These are phyloP conservation scores for Rhododendron griersonianum DNA, from an alignment of 148 eudicot species.

Conservation along the genomic window DNA sequence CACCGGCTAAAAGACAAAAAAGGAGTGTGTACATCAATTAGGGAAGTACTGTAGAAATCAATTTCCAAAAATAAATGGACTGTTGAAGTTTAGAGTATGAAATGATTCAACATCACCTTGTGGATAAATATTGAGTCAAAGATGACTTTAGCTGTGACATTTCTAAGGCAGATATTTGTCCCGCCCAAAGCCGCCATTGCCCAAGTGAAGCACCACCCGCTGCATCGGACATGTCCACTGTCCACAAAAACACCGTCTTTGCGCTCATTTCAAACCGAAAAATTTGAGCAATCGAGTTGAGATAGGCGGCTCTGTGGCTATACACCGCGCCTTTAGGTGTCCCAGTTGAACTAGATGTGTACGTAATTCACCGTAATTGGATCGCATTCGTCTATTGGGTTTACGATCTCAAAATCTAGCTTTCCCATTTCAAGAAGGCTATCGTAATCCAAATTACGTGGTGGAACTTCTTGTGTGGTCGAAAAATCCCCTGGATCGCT, in stretches of 20 bases:
- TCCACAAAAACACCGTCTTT: constrained; percentile 28
- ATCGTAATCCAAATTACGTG: constrained; percentile 13
- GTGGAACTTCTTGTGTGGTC: neutral
- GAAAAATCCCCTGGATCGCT: neutral
- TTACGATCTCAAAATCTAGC: constrained; percentile 11
- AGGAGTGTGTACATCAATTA: no score
- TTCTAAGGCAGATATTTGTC: constrained; percentile 51
- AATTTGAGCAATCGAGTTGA: constrained; percentile 24
- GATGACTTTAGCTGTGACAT: constrained; percentile 36
- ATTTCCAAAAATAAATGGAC: no score
- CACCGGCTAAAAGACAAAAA: no score
- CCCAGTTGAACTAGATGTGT: constrained; percentile 45
- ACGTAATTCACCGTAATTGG: constrained; percentile 35
- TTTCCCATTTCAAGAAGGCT: constrained; percentile 23
- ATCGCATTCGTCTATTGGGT: constrained; percentile 21
- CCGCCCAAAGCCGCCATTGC: constrained; percentile 66
- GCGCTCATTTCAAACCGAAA: constrained; percentile 14
- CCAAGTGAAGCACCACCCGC: constrained; percentile 62
- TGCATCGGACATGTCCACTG: constrained; percentile 46
- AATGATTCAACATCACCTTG: constrained; percentile 19
- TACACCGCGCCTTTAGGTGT: constrained; percentile 34
- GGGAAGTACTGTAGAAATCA: no score
- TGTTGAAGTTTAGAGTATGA: neutral
- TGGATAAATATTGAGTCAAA: constrained; percentile 33
- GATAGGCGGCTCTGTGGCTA: constrained; percentile 35